These are phyloP conservation scores for Xylaria flabelliformis DNA, from an alignment of 495 filamentous ascomycete genomes.

Conservation along the genomic window DNA sequence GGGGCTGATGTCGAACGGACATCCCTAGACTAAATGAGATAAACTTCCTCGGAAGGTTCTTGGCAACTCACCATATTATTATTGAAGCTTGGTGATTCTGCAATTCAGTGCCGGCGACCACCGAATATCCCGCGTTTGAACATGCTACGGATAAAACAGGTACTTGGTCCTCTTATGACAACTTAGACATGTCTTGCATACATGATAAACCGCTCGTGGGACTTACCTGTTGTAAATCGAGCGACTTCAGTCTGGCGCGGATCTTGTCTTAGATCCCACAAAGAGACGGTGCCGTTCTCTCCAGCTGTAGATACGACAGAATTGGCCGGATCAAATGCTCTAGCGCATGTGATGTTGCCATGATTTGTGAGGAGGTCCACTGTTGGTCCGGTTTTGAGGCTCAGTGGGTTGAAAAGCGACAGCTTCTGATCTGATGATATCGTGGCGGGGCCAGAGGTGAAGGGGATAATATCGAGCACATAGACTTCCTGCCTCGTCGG, in stretches of 20 bases:
- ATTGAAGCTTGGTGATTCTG: slow-evolving; percentile 74
- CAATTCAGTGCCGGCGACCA: slow-evolving; percentile 83
- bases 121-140: slow-evolving; percentile 59
- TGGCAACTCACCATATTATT: slow-evolving; percentile 67
- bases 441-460: slow-evolving; percentile 51
- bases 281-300: slow-evolving; percentile 63
- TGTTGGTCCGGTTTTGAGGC: slow-evolving; percentile 49
- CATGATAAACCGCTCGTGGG: slow-evolving; percentile 55
- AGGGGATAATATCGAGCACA: slow-evolving; percentile 57
- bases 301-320: slow-evolving; percentile 63
- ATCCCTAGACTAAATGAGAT: slow-evolving; percentile 61
- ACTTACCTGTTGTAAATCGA: slow-evolving; percentile 55
- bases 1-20: slow-evolving; percentile 62
- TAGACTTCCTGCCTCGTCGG: slow-evolving; percentile 52
- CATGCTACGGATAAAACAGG: slow-evolving; percentile 75
- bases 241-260: slow-evolving; percentile 41
- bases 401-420: slow-evolving; percentile 58
- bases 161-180: slow-evolving; percentile 44
- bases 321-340: slow-evolving; percentile 49
- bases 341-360: slow-evolving; percentile 63
- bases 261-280: slow-evolving; percentile 63
- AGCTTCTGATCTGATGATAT: slow-evolving; percentile 63
- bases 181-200: slow-evolving; percentile 22
- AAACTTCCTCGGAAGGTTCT: slow-evolving; percentile 1
- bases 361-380: slow-evolving; percentile 54